Evolutionary conservation across 2,329 filamentous ascomycete species (phyloP).

Genomic region (Colletotrichum incanum): DNA sequence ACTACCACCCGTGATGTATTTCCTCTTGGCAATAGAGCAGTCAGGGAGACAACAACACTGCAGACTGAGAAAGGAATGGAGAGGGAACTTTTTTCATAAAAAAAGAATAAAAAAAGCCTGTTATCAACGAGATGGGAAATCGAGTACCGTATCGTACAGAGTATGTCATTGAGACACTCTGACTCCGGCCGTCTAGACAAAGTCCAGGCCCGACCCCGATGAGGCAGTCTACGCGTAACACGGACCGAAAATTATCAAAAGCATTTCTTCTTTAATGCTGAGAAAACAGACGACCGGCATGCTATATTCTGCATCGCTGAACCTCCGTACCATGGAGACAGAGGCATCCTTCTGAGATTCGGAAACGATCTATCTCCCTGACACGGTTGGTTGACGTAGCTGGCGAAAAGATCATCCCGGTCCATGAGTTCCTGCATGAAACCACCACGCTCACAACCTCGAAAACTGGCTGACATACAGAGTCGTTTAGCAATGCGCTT

Average conservation of each 20-base stretch:
- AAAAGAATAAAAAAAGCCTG: no score
- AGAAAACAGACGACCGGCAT: background rate
- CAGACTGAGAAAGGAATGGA: background rate
- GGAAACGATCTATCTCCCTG: no score
- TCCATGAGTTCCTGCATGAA: no score
- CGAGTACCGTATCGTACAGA: background rate
- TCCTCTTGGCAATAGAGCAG: background rate
- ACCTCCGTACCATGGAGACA: background rate
- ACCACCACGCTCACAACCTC: no score
- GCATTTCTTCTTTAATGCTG: background rate
- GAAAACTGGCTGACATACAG: no score
- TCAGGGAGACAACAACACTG: background rate
- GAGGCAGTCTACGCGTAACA: background rate
- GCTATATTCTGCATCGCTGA: background rate
- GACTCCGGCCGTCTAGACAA: background rate
- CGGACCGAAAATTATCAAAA: background rate
- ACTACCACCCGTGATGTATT: background rate
- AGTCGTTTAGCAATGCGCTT: background rate
- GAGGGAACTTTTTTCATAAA: accelerated
- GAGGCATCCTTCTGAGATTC: no score
- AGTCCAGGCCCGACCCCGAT: no score
- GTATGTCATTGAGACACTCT: background rate
- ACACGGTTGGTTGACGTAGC: no score
- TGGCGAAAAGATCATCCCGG: no score
- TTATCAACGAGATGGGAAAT: no score